phyloP scores from a whole-genome alignment of 192 early-diverging fungal species.

The Martensiomyces pterosporus region DNA sequence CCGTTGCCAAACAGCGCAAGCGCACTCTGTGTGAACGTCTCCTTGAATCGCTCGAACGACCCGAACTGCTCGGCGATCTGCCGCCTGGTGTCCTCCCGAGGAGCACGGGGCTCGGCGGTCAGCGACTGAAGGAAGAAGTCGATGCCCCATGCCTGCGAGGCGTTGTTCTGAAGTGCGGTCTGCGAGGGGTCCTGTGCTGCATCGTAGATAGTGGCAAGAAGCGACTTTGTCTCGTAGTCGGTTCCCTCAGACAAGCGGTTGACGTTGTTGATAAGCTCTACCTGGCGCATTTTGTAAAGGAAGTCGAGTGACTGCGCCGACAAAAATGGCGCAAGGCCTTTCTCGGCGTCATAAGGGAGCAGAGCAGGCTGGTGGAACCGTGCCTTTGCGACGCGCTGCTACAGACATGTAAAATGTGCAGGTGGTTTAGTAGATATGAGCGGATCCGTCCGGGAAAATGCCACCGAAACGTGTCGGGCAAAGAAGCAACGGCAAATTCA shows the following conservation, averaged over 20 bases:
- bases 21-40: conserved; percentile 27
- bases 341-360: conserved; percentile 26
- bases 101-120: conserved; percentile 16
- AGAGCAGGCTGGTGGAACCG: conserved; percentile 28
- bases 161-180: conserved; percentile 35
- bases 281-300: conserved; percentile 44
- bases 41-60: conserved; percentile 41
- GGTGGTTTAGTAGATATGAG: no score
- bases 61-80: conserved; percentile 32
- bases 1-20: conserved; percentile 50
- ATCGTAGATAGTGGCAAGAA: conserved; percentile 30
- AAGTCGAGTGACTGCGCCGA: conserved; percentile 38
- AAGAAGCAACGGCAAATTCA: not conserved
- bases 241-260: conserved; percentile 44
- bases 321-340: conserved; percentile 40
- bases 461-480: no score
- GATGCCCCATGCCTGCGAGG: conserved; percentile 54
- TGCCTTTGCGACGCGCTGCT: conserved; percentile 22
- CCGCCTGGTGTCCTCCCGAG: conserved; percentile 20
- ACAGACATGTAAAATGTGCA: no score
- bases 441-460: no score
- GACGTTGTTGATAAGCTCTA: conserved; percentile 43
- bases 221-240: conserved; percentile 30
- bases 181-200: conserved; percentile 30
- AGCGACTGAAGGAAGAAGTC: conserved; percentile 49